phyloP scores from a whole-genome alignment of 1,284 basidiomycete species.

The Phenoliferia sp. region DNA sequence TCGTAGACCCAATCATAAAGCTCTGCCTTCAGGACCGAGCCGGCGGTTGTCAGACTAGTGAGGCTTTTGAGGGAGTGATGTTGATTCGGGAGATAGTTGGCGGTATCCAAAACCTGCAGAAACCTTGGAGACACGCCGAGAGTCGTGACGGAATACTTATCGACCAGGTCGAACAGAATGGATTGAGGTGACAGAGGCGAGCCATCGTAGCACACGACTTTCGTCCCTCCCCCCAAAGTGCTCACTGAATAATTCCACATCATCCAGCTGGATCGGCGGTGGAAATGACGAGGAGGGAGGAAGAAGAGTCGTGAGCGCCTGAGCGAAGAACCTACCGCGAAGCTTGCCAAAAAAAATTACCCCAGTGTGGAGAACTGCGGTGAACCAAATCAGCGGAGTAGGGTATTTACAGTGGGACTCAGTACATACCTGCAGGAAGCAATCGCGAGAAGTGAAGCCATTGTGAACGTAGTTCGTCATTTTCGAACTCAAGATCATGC shows the following conservation, averaged over 20 bases:
- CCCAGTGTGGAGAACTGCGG: neutral
- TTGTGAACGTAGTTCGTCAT: conserved; percentile 18
- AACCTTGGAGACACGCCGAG: conserved; percentile 57
- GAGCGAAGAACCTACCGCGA: too few relatives aligned
- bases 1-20: conserved; percentile 74
- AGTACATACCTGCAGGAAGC: conserved; percentile 37
- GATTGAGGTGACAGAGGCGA: conserved; percentile 68
- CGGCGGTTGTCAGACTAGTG: conserved; percentile 74
- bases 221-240: conserved; percentile 59
- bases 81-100: conserved; percentile 61
- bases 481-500: conserved; percentile 27
- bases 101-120: conserved; percentile 36
- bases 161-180: conserved; percentile 68
- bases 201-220: conserved; percentile 76
- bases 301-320: too few relatives aligned
- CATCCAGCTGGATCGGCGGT: conserved; percentile 40
- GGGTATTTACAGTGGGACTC: neutral
- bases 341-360: neutral
- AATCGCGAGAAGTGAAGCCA: conserved; percentile 8
- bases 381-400: neutral
- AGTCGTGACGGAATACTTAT: conserved; percentile 67
- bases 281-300: neutral
- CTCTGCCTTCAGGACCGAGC: conserved; percentile 68
- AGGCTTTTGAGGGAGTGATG: conserved; percentile 59
- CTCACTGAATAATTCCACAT: conserved; percentile 29